Base-by-base conservation (phyloP, 495 filamentous ascomycete genomes). In the Hyaloscypha hepaticicola region DNA sequence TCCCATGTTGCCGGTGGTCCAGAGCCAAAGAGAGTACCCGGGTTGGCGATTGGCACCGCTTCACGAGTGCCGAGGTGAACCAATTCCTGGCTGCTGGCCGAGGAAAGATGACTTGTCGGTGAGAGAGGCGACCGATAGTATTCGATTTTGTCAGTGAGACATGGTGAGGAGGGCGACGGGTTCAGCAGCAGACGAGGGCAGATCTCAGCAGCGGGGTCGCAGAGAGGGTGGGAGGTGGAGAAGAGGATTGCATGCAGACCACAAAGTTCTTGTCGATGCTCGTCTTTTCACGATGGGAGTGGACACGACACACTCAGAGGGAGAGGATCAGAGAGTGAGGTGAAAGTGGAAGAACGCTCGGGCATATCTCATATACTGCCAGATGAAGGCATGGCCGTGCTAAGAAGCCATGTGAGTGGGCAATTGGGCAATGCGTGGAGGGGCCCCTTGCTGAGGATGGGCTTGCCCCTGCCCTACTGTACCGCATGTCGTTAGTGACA, bases 1-100 rank as follows among this genome's bases (percentile, higher is more conserved):
- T 50, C 79, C 80, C 81, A 83, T 83, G 55, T 71, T 55, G 50
- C 55, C 52, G 56, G 45, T 41, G 26, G 49, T 33, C 34, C 31
- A 34, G 59, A 64, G 55, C 55, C 1, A n/a, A 24, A 38, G 29
- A n/a, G n/a, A n/a, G n/a, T n/a, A n/a, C n/a, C 38, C 11, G 38
- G 38, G 19, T 11, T 16, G 1, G 11, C 19, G 5, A 45, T 45
- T 45, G 38, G 38, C 38, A 45, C 11, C 16, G 4, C 38, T 45
- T 45, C 38, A 16, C 38, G 38, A 8, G 16, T 11, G 19, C 19
- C 38, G 38, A 19, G 11, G 38, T 16, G 38, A 45, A 45, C 12
- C 16, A 16, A 45, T 28, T 21, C 19, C 53, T 38, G n/a, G 56
- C 31, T n/a, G 27, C 19, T 14, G 19, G 5, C 14, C 6, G 21